A percentile compares a stretch with the other conserved stretches of the same genome.
Evolutionary conservation across 1,139 yeast species (phyloP).

Genomic region (Yamadazyma jaroonii): DNA sequence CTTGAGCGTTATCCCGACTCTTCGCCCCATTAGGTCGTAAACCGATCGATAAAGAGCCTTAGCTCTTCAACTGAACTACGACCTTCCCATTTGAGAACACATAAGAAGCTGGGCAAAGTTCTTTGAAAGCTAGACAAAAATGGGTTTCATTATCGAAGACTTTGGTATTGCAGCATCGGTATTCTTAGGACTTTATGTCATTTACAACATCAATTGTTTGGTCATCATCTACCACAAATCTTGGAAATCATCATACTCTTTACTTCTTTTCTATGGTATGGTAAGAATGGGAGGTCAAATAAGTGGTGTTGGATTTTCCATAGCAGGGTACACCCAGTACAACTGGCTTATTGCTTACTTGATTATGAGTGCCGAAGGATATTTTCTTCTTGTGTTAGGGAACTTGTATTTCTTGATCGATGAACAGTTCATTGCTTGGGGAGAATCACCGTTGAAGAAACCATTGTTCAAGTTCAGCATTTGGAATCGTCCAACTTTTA

Average conservation of each 20-base stretch:
- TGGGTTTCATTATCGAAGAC: constrained; percentile 9
- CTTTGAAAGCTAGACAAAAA: too few species aligned
- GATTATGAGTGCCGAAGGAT: constrained; percentile 39
- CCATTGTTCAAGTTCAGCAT: constrained; percentile 4
- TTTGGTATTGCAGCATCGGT: constrained; percentile 36
- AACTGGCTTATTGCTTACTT: constrained; percentile 36
- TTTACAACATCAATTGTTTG: constrained; percentile 20
- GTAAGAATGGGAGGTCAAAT: constrained; percentile 21
- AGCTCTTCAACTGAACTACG: too few species aligned
- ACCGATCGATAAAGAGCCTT: too few species aligned
- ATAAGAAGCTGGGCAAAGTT: not conserved
- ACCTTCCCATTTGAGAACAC: too few species aligned
- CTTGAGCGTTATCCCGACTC: too few species aligned
- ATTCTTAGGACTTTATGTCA: constrained; percentile 24
- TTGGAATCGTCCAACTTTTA: not conserved
- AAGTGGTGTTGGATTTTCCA: not conserved
- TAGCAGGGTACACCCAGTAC: not conserved
- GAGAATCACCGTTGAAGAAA: constrained; percentile 16
- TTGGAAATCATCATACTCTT: constrained; percentile 19
- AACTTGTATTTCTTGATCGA: constrained; percentile 25
- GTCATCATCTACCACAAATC: constrained; percentile 19
- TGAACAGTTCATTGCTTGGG: constrained; percentile 21
- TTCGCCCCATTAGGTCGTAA: too few species aligned
- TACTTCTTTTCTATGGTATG: constrained; percentile 26
- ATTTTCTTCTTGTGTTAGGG: constrained; percentile 29